phyloP scores from a whole-genome alignment of 345 rosid species.

The Cardamine chenopodiifolia region DNA sequence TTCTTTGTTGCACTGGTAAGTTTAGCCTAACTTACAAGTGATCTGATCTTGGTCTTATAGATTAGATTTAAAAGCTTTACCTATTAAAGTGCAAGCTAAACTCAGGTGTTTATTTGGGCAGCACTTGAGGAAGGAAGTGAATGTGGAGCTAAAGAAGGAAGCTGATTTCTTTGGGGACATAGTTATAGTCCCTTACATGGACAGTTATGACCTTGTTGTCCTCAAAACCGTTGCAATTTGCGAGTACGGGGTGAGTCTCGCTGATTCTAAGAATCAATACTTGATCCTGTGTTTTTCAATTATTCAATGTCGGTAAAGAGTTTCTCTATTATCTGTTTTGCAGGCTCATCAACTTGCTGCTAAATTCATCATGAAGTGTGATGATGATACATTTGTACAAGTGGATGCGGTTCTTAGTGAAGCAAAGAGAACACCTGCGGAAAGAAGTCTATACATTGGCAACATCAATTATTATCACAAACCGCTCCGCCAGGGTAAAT shows the following conservation, averaged over 20 bases:
- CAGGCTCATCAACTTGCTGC: slow-evolving; percentile 65
- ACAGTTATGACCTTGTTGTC: slow-evolving; percentile 76
- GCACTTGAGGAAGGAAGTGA: slow-evolving; percentile 78
- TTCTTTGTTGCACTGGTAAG: slow-evolving; percentile 88
- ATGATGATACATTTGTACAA: slow-evolving; percentile 84
- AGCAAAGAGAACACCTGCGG: slow-evolving; percentile 52
- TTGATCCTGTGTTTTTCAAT: background rate
- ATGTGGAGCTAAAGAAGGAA: slow-evolving; percentile 72
- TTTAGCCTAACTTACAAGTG: background rate
- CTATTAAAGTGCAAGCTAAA: slow-evolving; percentile 9
- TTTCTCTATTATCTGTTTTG: slow-evolving; percentile 7
- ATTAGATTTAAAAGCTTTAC: background rate
- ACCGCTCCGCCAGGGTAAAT: slow-evolving; percentile 87
- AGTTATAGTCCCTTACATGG: slow-evolving; percentile 77
- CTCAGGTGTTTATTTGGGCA: slow-evolving; percentile 23
- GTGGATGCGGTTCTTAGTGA: slow-evolving; percentile 67
- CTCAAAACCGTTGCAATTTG: slow-evolving; percentile 89
- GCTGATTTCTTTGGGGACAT: slow-evolving; percentile 82
- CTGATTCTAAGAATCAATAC: slow-evolving; percentile 1
- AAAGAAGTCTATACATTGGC: slow-evolving; percentile 70
- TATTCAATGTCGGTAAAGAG: slow-evolving; percentile 5
- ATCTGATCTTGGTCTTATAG: slow-evolving; percentile 2
- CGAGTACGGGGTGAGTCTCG: slow-evolving; percentile 67
- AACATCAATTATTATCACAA: slow-evolving; percentile 81
- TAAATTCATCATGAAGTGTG: slow-evolving; percentile 79